Evolutionary conservation across 306 rosid species (phyloP), one percentile per base, ranked within the genome.

Genomic region (Nissolia schottii): DNA sequence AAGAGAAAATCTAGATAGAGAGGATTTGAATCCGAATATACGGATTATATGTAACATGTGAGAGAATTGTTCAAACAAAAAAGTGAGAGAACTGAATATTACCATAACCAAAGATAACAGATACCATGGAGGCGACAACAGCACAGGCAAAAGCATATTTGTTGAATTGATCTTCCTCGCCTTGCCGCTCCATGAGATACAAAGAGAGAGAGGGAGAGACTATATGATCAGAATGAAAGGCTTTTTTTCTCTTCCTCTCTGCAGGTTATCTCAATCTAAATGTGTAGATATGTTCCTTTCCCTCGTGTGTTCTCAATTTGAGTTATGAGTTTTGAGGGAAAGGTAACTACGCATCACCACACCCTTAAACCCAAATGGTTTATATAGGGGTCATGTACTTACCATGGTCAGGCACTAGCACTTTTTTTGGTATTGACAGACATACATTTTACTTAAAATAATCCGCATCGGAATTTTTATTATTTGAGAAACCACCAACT

Each of bases 91-190:
- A 53, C 13, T 27, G 0, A 50, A 35, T 12, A 22, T 69, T 61
- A 78, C 86, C 89, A 11, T 85, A 85, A 67, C 89, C 89, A 69
- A 90, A 89, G 23, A 90, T 89, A 56, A 90, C 78, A 68, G 97
- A 90, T 5, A 87, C 74, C 78, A 90, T 70, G 11, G 98, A 88
- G 66, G 89, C 98, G 2, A 93, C 85, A 0, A 81, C 10, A 12
- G 90, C 83, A 67, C 96, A 93, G 5, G 82, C 86, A 6, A 81
- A 62, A 20, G 98, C 89, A 88, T 81, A 71, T 69, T 76, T 93
- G 77, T 93, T 93, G 51, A 90, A 3, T 5, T 2, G 1, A 12
- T 20, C 35, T 54, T 62, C 78, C 14, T 14, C 32, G 35, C 14
- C 65, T 53, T 19, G 67, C 13, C 37, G 46, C 53, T 70, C 70